phyloP scores from a whole-genome alignment of 2,329 filamentous ascomycete species.

The Penicillium sp. region DNA sequence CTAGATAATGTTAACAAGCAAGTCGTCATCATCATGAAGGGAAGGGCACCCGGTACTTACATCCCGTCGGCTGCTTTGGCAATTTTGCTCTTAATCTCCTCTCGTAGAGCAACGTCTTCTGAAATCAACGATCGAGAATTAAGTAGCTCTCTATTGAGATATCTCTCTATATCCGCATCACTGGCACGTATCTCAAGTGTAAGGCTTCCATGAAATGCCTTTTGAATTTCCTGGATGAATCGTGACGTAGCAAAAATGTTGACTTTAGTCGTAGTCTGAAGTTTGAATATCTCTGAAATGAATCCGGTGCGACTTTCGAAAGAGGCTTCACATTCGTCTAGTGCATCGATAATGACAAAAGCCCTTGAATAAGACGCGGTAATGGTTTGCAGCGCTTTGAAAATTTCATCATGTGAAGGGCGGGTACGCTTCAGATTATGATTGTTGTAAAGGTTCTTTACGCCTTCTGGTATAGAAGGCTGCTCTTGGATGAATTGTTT shows the following conservation, averaged over 20 bases:
- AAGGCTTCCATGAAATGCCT: not conserved
- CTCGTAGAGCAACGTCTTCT: not conserved
- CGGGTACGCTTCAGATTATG: not conserved
- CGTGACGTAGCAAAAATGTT: not conserved
- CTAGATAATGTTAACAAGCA: not conserved
- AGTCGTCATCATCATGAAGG: not conserved
- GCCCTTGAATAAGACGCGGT: not conserved
- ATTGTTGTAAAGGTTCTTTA: not conserved
- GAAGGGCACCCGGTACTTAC: not conserved
- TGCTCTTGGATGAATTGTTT: not conserved
- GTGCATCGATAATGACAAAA: not conserved
- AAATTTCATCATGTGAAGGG: not conserved
- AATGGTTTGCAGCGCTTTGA: not conserved
- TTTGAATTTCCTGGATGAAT: not conserved
- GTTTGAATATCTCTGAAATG: not conserved
- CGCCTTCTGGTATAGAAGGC: not conserved
- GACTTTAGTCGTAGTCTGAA: not conserved
- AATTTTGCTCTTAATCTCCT: not conserved
- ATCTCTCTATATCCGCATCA: not conserved
- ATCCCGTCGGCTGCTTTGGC: not conserved
- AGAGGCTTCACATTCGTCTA: not conserved
- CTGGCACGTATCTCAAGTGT: not conserved
- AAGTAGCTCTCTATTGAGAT: not conserved
- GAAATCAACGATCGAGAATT: not conserved
- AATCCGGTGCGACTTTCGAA: not conserved